Evolutionary conservation across 106 monocot genomes (phyloP).

Genomic region (Posidonia australis): DNA sequence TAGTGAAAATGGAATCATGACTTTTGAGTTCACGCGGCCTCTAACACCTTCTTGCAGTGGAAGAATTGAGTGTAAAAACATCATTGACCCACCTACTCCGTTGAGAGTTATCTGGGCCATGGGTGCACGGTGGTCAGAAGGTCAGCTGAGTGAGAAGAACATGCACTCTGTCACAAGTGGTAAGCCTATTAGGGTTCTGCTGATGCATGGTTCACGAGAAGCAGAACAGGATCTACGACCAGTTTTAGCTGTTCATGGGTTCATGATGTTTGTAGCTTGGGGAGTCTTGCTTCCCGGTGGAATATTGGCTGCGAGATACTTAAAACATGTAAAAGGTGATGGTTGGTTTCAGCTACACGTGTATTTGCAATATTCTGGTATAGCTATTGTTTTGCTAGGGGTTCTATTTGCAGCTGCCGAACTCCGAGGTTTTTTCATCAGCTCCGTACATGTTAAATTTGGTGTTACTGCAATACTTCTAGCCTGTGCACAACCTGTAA

Average conservation of each 20-base stretch:
- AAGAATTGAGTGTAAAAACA: slow-evolving; percentile 79
- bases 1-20: slow-evolving; percentile 68
- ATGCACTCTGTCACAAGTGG: slow-evolving; percentile 83
- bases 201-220: slow-evolving; percentile 61
- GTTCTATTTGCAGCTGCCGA: slow-evolving; percentile 84
- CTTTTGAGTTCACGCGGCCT: slow-evolving; percentile 80
- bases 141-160: slow-evolving; percentile 57
- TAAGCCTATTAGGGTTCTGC: slow-evolving; percentile 49
- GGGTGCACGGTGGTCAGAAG: slow-evolving; percentile 75
- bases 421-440: slow-evolving; percentile 65
- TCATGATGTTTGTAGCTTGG: slow-evolving; percentile 98
- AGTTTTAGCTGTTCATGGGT: slow-evolving; percentile 89
- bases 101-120: slow-evolving; percentile 85
- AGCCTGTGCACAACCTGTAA: slow-evolving; percentile 62
- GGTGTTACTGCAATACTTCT: slow-evolving; percentile 57
- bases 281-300: slow-evolving; percentile 85
- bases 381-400: slow-evolving; percentile 62
- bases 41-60: slow-evolving; percentile 62
- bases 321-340: slow-evolving; percentile 79
- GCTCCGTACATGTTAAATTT: slow-evolving; percentile 79
- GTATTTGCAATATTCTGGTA: slow-evolving; percentile 87
- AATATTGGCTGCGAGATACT: slow-evolving; percentile 77
- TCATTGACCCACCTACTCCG: slow-evolving; percentile 74
- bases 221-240: slow-evolving; percentile 76
- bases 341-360: slow-evolving; percentile 78